Conservation (phyloP, 2,329 filamentous ascomycete species). For the Dactylella cylindrospora region DNA sequence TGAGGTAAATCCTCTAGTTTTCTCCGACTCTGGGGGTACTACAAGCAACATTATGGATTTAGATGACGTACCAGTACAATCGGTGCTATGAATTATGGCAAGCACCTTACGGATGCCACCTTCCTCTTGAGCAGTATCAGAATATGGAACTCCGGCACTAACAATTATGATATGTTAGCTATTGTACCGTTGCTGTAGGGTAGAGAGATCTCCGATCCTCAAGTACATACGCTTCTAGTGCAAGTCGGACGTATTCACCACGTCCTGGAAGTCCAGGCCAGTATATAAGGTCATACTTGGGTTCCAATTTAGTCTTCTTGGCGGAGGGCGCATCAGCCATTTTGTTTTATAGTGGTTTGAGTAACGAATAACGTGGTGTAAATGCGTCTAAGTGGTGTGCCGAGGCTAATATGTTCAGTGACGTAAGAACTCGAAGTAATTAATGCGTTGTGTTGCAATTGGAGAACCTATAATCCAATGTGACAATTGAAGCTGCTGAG, state of each 20-base stretch:
- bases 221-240: slow-evolving; percentile 63
- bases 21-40: too few relatives aligned
- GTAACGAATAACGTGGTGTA: too few relatives aligned
- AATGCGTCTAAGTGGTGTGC: too few relatives aligned
- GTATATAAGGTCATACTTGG: slow-evolving; percentile 63
- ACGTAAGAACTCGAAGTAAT: too few relatives aligned
- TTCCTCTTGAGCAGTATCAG: slow-evolving; percentile 49
- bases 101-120: slow-evolving; percentile 52
- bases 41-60: too few relatives aligned
- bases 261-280: slow-evolving; percentile 72
- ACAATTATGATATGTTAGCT: slow-evolving; percentile 62
- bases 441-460: too few relatives aligned
- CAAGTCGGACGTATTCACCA: slow-evolving; percentile 71
- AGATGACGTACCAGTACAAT: not conserved
- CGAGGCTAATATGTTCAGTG: too few relatives aligned
- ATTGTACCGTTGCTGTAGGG: too few relatives aligned
- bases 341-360: not conserved
- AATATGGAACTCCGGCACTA: slow-evolving; percentile 24
- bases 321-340: slow-evolving; percentile 9
- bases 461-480: too few relatives aligned
- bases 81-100: not conserved
- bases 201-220: too few relatives aligned
- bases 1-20: too few relatives aligned
- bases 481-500: too few relatives aligned
- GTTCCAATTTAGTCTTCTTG: slow-evolving; percentile 21